Base-by-base conservation (phyloP, 768 basidiomycete genomes). In the Cytidiella melzeri region DNA sequence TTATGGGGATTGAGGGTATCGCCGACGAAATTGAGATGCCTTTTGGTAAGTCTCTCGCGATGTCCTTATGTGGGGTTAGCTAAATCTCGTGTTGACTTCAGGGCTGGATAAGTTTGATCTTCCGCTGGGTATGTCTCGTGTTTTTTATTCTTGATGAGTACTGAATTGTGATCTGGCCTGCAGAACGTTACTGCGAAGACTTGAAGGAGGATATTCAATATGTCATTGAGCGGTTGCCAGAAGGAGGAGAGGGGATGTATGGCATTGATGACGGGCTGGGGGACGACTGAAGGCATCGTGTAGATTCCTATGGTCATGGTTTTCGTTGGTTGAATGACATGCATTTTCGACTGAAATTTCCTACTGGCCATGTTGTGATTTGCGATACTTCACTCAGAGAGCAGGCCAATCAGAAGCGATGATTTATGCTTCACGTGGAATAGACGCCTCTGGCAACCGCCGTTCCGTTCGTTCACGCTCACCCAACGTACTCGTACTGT, bases 21-120 rank as follows among this genome's bases (percentile, higher is more conserved):
- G 93, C 94, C 0, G 86, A 94, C 52, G 84, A 92, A 66, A 92
- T 95, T 56, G 93, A 96, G 65, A 87, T 88, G 83, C 94, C 94
- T 0, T 96, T 96, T 57, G 93, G 92, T 84, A 53, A 41, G 73
- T 65, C 23, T 20, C 30, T 19, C 13, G 23, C 12, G 2, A 9
- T 19, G 9, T 38, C 20, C 15, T 18, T 6, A 7, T 10, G 38
- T 24, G 37, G 13, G 10, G 5, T 21, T 5, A 4, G 26, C 21
- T 45, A 37, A 40, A 20, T 24, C 5, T 39, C 11, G 45, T 39
- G n/a, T n/a, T n/a, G n/a, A n/a, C n/a, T 5, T 28, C 41, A 56
- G 51, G 51, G 7, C 40, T 54, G 25, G 85, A 89, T 59, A 68
- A 74, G 4, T 71, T 75, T 1, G 87, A 90, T 67, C 71, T 92